Base-by-base conservation (phyloP, 768 basidiomycete species). In the Pisolithus albus region DNA sequence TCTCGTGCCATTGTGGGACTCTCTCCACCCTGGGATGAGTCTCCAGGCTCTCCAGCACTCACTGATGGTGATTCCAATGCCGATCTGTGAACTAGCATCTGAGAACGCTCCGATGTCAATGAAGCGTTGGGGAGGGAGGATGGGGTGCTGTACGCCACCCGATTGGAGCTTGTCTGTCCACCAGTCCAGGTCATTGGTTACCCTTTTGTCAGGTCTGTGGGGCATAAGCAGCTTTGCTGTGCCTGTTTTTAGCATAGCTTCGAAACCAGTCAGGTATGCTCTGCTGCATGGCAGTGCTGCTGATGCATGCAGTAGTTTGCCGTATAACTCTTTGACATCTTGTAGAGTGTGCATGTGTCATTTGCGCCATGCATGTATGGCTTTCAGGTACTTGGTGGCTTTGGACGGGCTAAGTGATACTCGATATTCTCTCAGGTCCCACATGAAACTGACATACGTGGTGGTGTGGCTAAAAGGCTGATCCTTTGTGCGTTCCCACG, bases 261-360 rank as follows among this genome's bases (percentile, higher is more conserved):
- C 72, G 46, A 77, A 54, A 18, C 43, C 46, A 50, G 70, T 74
- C 54, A 78, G 66, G 55, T 70, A 73, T 7, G 75, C 69, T 4
- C 71, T 64, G 23, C 65, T 66, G 18, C 5, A 43, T 7, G 70
- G 67, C 7, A 72, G 36, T 2, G 74, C 61, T 5, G 61, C 50
- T 30, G 59, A 63, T 0, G 28, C 28, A 32, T 46, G 47, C 2
- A 37, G 47, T 3, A 48, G 23, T 30, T 48, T 48, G 11, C 47
- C 36, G 15, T 37, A 40, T 8, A 48, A 2, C 10, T 37, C 21
- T 13, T 38, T 5, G 13, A 40, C 38, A 24, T 48, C 47, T 0
- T 65, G 51, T 5, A 70, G 59, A 5, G 54, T 57, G 56, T 75
- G 75, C 1, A 51, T 55, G 0, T 45, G 38, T 0, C 13, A 9